These are phyloP conservation scores for Phyllosticta citrichinensis DNA, from an alignment of 2,329 filamentous ascomycete species.

Conservation along the genomic window DNA sequence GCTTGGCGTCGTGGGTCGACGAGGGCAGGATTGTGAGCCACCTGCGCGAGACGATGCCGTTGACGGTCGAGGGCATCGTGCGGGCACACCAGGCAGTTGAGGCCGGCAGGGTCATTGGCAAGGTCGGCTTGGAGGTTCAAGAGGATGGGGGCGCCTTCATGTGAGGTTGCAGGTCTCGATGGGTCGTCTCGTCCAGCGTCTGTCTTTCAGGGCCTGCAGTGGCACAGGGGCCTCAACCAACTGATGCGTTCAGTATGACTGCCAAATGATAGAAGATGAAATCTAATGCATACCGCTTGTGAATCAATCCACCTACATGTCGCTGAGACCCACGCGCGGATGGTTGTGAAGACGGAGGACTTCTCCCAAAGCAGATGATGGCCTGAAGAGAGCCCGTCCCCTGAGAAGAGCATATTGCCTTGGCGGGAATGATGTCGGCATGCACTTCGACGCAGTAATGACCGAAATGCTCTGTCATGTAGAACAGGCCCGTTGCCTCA, in stretches of 20 bases:
- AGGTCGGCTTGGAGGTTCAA: slow-evolving; percentile 21
- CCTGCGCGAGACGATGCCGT: slow-evolving; percentile 25
- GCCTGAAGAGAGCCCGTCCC: too few species aligned
- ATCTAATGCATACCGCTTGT: too few species aligned
- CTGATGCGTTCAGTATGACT: too few species aligned
- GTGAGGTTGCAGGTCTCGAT: not conserved
- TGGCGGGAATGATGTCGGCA: not conserved
- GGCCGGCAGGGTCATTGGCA: slow-evolving; percentile 27
- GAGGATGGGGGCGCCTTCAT: slow-evolving; percentile 20
- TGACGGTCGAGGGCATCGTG: slow-evolving; percentile 29
- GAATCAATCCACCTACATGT: too few species aligned
- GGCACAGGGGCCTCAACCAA: too few species aligned
- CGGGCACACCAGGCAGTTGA: slow-evolving; percentile 32
- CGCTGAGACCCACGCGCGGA: too few species aligned
- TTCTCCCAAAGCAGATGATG: not conserved
- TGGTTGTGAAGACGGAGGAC: not conserved
- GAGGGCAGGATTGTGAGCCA: slow-evolving; percentile 30
- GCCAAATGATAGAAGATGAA: too few species aligned
- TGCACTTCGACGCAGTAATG: not conserved
- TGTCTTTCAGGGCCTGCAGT: too few species aligned
- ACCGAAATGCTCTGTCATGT: not conserved
- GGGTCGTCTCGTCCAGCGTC: not conserved
- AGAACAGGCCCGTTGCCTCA: not conserved
- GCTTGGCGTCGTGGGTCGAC: slow-evolving; percentile 26
- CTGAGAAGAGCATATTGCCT: not conserved